phyloP scores from a whole-genome alignment of 768 basidiomycete species.

The Lentinula detonsa region DNA sequence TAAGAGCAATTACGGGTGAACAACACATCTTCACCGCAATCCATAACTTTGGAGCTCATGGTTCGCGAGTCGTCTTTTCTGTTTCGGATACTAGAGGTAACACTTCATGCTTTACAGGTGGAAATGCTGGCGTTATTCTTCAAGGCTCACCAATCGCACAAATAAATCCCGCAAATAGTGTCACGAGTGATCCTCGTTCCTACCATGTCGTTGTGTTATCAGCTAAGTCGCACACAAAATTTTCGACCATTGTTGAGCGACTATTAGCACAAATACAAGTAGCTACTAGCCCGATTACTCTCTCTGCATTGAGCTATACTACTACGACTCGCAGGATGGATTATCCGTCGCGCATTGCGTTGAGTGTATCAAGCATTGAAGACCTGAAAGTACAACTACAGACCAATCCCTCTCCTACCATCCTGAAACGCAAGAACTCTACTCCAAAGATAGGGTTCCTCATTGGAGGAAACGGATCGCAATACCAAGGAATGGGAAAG shows the following conservation, averaged over 20 bases:
- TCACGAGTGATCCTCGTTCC: neutral
- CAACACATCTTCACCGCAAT: slow-evolving; percentile 1
- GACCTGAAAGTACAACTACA: neutral
- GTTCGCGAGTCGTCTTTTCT: neutral
- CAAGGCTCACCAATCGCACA: neutral
- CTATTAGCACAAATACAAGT: neutral
- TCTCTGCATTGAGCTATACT: slow-evolving; percentile 4
- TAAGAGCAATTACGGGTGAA: neutral
- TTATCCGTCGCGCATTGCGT: slow-evolving; percentile 4
- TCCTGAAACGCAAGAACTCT: neutral
- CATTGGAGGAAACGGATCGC: slow-evolving; percentile 6
- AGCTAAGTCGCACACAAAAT: slow-evolving; percentile 3
- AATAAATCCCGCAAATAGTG: neutral
- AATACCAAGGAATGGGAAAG: slow-evolving; percentile 4
- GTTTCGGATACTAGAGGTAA: too few relatives aligned
- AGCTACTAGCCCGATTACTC: neutral
- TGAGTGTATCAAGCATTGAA: slow-evolving; percentile 4
- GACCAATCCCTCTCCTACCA: neutral
- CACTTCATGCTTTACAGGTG: neutral
- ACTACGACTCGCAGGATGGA: slow-evolving; percentile 3
- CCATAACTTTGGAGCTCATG: slow-evolving; percentile 4
- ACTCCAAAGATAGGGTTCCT: slow-evolving; percentile 6
- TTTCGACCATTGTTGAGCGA: neutral
- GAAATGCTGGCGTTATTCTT: slow-evolving; percentile 2
- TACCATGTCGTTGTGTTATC: slow-evolving; percentile 1